phyloP scores from a whole-genome alignment of 352 stramenopile species.

The Saprolegnia diclina region DNA sequence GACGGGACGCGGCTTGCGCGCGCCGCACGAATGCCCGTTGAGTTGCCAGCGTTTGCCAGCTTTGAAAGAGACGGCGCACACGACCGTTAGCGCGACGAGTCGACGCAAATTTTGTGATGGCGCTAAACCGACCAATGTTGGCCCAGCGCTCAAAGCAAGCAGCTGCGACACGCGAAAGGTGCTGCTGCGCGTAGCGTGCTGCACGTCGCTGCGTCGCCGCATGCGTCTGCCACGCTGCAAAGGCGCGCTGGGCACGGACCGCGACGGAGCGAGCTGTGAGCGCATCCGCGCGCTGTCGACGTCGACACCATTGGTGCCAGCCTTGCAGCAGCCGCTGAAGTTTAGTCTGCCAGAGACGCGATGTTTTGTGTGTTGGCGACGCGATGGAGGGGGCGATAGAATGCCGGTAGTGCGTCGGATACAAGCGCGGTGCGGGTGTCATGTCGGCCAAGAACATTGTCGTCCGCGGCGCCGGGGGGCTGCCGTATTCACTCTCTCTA shows the following conservation, averaged over 20 bases:
- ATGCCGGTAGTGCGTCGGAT: no score
- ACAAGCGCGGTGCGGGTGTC: no score
- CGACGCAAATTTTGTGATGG: constrained; percentile 12
- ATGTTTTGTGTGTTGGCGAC: neutral
- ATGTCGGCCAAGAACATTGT: no score
- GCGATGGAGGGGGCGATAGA: no score
- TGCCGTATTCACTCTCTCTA: no score
- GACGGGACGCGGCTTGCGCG: neutral
- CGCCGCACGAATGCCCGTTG: neutral
- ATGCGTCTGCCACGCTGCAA: constrained; percentile 1
- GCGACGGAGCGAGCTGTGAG: neutral
- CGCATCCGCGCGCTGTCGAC: neutral
- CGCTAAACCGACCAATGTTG: constrained; percentile 12
- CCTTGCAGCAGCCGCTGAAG: neutral
- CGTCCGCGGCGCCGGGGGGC: no score
- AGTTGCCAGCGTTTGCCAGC: neutral
- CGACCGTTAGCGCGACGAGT: neutral
- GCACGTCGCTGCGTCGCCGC: neutral
- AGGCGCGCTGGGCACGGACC: neutral
- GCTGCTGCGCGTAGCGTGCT: neutral
- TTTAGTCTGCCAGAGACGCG: neutral
- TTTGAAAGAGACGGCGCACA: neutral
- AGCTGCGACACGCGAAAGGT: neutral
- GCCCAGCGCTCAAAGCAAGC: constrained; percentile 18
- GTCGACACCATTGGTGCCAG: neutral